A percentile compares a stretch with the other conserved stretches of the same genome.
phyloP scores from a whole-genome alignment of 768 basidiomycete species.

The Russula dissimulans region DNA sequence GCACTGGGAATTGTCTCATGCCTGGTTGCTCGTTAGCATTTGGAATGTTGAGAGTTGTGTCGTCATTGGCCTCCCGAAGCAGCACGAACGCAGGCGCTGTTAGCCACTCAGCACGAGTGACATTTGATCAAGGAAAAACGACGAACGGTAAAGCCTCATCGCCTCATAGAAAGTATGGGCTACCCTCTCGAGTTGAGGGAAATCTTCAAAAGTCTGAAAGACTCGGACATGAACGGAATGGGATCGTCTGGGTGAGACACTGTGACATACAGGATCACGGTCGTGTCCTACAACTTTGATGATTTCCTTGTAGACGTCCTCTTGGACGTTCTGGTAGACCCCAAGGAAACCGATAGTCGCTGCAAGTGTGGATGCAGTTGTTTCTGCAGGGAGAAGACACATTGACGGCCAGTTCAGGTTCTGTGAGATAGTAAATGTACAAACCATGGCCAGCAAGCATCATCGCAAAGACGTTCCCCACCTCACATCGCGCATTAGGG shows the following conservation, averaged over 20 bases:
- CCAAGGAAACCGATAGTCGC: constrained; percentile 28
- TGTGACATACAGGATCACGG: constrained; percentile 2
- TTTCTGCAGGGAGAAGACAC: constrained; percentile 21
- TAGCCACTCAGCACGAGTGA: neutral
- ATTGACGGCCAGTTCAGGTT: neutral
- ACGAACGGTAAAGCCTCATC: constrained; percentile 29
- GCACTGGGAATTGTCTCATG: constrained; percentile 19
- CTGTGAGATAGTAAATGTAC: neutral
- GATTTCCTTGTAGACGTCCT: constrained; percentile 28
- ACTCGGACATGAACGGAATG: neutral
- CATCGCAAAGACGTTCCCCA: constrained; percentile 19
- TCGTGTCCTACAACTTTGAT: constrained; percentile 20
- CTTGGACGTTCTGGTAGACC: constrained; percentile 25
- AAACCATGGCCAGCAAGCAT: constrained; percentile 21
- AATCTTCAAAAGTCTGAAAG: constrained; percentile 22
- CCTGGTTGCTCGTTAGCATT: constrained; percentile 9
- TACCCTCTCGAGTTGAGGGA: constrained; percentile 25
- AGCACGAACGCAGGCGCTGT: constrained; percentile 27
- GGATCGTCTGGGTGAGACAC: neutral
- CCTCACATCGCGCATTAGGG: neutral
- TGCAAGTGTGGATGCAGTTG: constrained; percentile 28
- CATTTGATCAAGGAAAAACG: neutral
- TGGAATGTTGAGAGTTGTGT: constrained; percentile 19
- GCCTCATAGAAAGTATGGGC: constrained; percentile 28
- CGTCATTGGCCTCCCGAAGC: constrained; percentile 25